Evolutionary conservation across 352 stramenopile genomes (phyloP), one percentile per base, ranked within the genome.

Genomic region (Pythium utonaiense): DNA sequence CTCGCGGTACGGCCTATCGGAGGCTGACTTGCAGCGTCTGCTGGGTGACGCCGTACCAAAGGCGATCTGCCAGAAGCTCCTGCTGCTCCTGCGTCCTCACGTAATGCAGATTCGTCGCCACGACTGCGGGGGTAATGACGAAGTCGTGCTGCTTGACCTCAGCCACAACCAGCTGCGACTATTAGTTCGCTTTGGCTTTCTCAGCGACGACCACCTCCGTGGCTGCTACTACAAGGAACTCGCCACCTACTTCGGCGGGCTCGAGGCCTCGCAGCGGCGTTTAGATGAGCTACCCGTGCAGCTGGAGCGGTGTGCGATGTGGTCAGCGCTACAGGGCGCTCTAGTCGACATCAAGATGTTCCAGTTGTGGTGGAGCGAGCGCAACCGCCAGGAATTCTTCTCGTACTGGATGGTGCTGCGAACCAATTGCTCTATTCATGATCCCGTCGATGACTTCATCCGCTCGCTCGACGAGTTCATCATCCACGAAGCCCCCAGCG

Each of bases 291-390:
- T 94, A 9, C 85, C 85, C 0, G 79, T 94, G 56, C 85, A 94
- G 34, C 57, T 93, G 30, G 85, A 91, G 65, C 78, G 85, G 8
- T 94, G 85, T 19, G 62, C 59, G 3, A 66, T 86, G 64, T 94
- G 85, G 85, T 60, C 64, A 16, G 71, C 81, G 12, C 71, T 94
- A 10, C 81, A 92, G 53, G 77, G 52, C 19, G 62, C 74, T 21
- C 77, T 94, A 7, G 81, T 91, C n/a, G 84, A 93, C 53, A 91
- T 94, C 57, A 84, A 86, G 56, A 91, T 93, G 83, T 94, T 92
- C 53, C 85, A 89, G 56, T 67, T 92, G 27, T 94, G 85, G 85
- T 92, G 85, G 85, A 73, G 65, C 57, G 78, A 83, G 56, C 78
- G 82, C 51, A 94, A 94, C 58, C 78, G 83, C 6, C 78, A 92